Conservation (phyloP, 2,329 filamentous ascomycete species). For the Colletotrichum abscissum region DNA sequence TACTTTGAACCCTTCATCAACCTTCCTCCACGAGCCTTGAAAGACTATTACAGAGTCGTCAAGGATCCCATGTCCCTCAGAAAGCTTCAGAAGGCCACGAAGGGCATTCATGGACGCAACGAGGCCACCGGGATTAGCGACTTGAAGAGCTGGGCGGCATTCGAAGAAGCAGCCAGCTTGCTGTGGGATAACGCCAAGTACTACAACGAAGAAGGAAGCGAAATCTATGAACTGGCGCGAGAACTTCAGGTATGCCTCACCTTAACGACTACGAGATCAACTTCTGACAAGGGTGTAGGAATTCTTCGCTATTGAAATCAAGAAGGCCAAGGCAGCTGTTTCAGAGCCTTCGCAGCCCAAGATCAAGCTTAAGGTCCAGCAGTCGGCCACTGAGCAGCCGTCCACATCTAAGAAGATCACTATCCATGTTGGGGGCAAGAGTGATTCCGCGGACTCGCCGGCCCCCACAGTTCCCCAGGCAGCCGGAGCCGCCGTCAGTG, state of each 20-base stretch:
- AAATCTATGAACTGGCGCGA: conserved; percentile 80
- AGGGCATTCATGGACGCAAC: conserved; percentile 76
- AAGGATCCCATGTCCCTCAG: conserved; percentile 83
- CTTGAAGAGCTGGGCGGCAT: conserved; percentile 84
- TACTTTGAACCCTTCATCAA: conserved; percentile 81
- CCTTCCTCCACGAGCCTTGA: conserved; percentile 78
- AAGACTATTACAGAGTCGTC: conserved; percentile 90
- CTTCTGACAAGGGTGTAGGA: conserved; percentile 58
- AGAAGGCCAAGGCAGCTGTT: conserved; percentile 78
- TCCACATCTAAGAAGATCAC: conserved; percentile 73
- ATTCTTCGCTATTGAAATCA: conserved; percentile 75
- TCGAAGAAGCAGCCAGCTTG: conserved; percentile 82
- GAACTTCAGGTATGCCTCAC: conserved; percentile 75
- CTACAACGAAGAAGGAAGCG: conserved; percentile 93
- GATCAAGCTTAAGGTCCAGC: conserved; percentile 81
- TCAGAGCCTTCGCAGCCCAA: conserved; percentile 79
- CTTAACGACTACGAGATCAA: neutral
- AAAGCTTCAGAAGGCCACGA: conserved; percentile 80
- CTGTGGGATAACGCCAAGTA: conserved; percentile 90
- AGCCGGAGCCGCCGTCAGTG: conserved; percentile 46
- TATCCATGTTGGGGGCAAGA: conserved; percentile 74
- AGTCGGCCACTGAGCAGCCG: conserved; percentile 44
- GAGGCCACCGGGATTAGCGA: conserved; percentile 72
- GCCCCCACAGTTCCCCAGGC: conserved; percentile 51
- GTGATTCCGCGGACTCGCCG: conserved; percentile 64